phyloP scores from a whole-genome alignment of 495 filamentous ascomycete genomes.

The Penicillium nucicola region DNA sequence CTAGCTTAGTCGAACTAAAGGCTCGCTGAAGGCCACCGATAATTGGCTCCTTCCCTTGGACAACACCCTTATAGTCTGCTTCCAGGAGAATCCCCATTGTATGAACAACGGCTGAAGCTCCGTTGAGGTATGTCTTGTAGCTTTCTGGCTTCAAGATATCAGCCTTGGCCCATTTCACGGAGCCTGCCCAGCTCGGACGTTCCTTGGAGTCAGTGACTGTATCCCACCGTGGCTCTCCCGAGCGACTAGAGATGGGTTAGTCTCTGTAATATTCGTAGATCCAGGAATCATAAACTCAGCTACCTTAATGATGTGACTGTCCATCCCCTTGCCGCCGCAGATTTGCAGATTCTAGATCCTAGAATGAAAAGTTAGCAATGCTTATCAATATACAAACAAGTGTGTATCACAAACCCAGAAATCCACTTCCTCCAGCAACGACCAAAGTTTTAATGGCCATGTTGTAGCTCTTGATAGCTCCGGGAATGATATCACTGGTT shows the following conservation, averaged over 20 bases:
- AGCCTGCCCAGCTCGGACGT: conserved; percentile 75
- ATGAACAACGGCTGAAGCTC: conserved; percentile 83
- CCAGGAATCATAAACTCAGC: background rate
- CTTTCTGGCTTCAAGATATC: conserved; percentile 79
- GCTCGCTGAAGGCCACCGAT: conserved; percentile 70
- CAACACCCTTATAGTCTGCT: conserved; percentile 93
- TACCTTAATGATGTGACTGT: conserved; percentile 86
- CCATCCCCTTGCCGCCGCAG: conserved; percentile 78
- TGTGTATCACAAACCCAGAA: conserved; percentile 57
- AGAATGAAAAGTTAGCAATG: conserved; percentile 8
- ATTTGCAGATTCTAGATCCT: conserved; percentile 89
- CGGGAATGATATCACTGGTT: conserved; percentile 43
- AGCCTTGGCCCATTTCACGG: conserved; percentile 80
- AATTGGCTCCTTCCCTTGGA: conserved; percentile 75
- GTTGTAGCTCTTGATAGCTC: conserved; percentile 6
- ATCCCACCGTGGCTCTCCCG: conserved; percentile 83
- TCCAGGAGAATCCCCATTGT: conserved; percentile 95
- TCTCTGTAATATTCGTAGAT: background rate
- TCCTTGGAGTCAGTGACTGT: conserved; percentile 66
- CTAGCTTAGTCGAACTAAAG: conserved; percentile 64
- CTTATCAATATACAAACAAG: background rate
- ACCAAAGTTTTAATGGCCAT: conserved; percentile 68
- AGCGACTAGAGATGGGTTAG: conserved; percentile 56
- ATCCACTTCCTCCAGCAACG: conserved; percentile 93
- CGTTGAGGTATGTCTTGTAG: conserved; percentile 68